Evolutionary conservation across 495 filamentous ascomycete species (phyloP), one percentile per base, ranked within the genome.

Genomic region (Cudoniella acicularis): DNA sequence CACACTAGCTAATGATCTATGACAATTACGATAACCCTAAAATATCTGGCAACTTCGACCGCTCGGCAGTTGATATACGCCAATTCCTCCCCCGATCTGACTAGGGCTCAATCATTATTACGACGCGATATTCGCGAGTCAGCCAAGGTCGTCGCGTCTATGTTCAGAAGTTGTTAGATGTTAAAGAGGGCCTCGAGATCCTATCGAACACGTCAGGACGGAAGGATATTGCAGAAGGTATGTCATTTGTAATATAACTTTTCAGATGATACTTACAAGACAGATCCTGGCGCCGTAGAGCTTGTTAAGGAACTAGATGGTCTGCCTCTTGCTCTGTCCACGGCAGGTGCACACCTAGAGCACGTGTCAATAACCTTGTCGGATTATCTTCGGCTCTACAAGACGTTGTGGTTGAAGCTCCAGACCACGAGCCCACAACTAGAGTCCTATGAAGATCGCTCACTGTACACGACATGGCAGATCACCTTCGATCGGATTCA

Each of bases 1-100:
- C 42, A 65, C 66, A 64, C 54, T 77, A 70, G 70, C 66, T 79
- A 41, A 61, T 61, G 1, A 72, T 72, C 52, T 45, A 77, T 46
- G 73, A 80, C 51, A 80, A 77, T 59, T 70, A 68, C 30, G 75
- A 80, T 30, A 57, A 30, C 45, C 72, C 20, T 49, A 74, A 67
- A 20, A 22, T 63, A 9, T 40, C 60, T 23, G 62, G 68, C 16
- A 60, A 42, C 17, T 46, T 43, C 2, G 52, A 62, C 24, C 43
- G 47, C 10, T 25, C 16, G 20, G 54, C 49, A 13, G 51, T 68
- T 43, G 62, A 76, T 52, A 69, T 76, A 48, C 52, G 59, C n/a
- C 54, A 24, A 16, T 75, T 69, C 54, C 60, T 76, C 24, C 66
- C 72, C 3, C 49, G 68, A 10, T 40, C 53, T 2, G 25, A 66